Conservation (phyloP, 1,139 yeast species). For the Yamadazyma jaroonii region DNA sequence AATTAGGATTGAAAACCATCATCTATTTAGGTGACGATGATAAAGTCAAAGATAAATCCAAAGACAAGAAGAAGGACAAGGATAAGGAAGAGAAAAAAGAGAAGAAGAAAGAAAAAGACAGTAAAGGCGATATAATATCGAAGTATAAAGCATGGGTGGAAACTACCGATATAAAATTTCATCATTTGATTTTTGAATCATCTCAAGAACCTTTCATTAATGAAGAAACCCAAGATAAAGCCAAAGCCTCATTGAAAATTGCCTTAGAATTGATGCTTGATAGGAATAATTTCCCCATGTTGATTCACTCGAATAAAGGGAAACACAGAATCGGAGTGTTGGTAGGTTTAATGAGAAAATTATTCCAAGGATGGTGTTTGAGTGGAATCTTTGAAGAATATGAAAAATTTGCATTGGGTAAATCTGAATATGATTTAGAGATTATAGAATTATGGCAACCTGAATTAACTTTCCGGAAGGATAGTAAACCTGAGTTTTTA, state of each 20-base stretch:
- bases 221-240: conserved; percentile 36
- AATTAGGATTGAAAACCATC: conserved; percentile 70
- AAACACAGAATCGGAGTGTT: conserved; percentile 91
- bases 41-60: conserved; percentile 12
- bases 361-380: conserved; percentile 89
- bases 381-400: conserved; percentile 94
- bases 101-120: conserved; percentile 22
- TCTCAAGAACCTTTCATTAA: conserved; percentile 75
- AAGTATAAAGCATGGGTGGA: conserved; percentile 65
- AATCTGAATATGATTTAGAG: conserved; percentile 88
- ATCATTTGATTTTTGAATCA: conserved; percentile 63
- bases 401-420: conserved; percentile 88
- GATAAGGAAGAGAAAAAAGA: conserved; percentile 5
- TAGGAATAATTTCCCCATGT: conserved; percentile 74
- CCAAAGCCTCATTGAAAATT: conserved; percentile 49
- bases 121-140: conserved; percentile 36
- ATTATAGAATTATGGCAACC: conserved; percentile 51
- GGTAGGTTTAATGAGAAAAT: conserved; percentile 82
- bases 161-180: conserved; percentile 53
- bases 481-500: conserved; percentile 36
- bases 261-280: conserved; percentile 68
- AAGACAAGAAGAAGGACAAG: conserved; percentile 23
- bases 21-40: conserved; percentile 77
- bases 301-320: conserved; percentile 92
- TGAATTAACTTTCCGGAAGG: conserved; percentile 32